phyloP scores from a whole-genome alignment of 352 stramenopile genomes.

The Blastocystis sp. region DNA sequence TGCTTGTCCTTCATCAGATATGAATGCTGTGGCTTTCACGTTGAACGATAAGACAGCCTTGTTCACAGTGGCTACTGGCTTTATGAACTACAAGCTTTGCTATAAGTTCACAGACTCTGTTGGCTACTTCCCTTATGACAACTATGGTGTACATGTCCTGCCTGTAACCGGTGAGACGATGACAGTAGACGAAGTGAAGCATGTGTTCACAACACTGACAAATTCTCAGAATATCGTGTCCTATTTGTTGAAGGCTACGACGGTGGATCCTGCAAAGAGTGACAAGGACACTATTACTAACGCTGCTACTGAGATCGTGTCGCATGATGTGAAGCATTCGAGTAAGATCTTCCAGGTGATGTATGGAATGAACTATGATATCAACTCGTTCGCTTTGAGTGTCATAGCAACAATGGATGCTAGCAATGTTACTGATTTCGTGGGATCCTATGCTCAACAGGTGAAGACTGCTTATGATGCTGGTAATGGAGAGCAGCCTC shows the following conservation, averaged over 20 bases:
- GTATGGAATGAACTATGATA: conserved; percentile 25
- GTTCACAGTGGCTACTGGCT: conserved; percentile 2
- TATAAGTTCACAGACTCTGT: conserved; percentile 48
- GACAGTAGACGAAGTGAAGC: background rate
- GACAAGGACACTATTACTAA: background rate
- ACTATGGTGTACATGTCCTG: background rate
- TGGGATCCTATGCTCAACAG: conserved; percentile 36
- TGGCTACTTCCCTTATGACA: conserved; percentile 37
- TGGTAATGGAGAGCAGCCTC: conserved; percentile 1
- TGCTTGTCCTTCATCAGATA: background rate
- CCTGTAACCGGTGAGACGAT: background rate
- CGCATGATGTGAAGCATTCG: background rate
- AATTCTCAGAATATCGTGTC: background rate
- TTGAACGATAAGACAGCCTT: conserved; percentile 11
- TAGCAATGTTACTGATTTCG: background rate
- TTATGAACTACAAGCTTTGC: conserved; percentile 36
- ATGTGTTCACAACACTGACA: background rate
- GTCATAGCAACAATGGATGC: background rate
- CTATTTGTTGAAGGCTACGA: conserved; percentile 13
- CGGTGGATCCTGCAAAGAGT: background rate
- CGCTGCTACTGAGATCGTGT: background rate
- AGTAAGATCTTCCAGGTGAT: conserved; percentile 43
- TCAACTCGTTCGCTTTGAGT: background rate
- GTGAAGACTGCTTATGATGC: conserved; percentile 8
- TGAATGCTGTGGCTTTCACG: background rate